A percentile compares a stretch with the other conserved stretches of the same genome.
phyloP scores from a whole-genome alignment of 2,329 filamentous ascomycete genomes.

The Aureobasidium sp. region DNA sequence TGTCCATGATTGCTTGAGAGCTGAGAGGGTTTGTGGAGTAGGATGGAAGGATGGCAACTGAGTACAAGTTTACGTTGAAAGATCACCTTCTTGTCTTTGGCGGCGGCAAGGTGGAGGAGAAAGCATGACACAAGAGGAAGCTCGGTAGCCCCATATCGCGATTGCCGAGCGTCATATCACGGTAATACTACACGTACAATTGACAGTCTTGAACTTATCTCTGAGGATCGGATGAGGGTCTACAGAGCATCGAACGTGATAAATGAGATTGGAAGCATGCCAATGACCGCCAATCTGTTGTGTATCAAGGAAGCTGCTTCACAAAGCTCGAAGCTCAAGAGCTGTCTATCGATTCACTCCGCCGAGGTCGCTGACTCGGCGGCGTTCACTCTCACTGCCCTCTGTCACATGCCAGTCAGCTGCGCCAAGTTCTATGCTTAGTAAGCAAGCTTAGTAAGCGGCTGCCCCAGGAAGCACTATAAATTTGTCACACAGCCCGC shows the following conservation, averaged over 20 bases:
- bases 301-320: background rate
- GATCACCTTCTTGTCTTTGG: background rate
- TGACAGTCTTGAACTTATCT: too few species aligned
- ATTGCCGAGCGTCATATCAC: background rate
- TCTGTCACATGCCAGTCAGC: too few species aligned
- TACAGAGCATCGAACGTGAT: background rate
- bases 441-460: too few species aligned
- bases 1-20: slow-evolving; percentile 23
- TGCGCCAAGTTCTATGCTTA: too few species aligned
- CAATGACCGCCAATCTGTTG: background rate
- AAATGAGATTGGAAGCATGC: background rate
- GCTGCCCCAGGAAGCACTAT: too few species aligned
- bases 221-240: background rate
- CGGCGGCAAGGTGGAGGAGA: background rate
- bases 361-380: too few species aligned
- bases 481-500: too few species aligned
- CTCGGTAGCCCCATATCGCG: background rate
- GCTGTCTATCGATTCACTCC: background rate
- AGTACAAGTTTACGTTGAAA: background rate
- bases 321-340: background rate
- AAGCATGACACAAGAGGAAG: background rate
- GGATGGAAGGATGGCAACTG: background rate
- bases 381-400: too few species aligned
- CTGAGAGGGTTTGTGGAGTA: background rate
- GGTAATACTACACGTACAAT: too few species aligned